phyloP scores from a whole-genome alignment of 78 protist genomes.

The Trichosphaerium sp. region DNA sequence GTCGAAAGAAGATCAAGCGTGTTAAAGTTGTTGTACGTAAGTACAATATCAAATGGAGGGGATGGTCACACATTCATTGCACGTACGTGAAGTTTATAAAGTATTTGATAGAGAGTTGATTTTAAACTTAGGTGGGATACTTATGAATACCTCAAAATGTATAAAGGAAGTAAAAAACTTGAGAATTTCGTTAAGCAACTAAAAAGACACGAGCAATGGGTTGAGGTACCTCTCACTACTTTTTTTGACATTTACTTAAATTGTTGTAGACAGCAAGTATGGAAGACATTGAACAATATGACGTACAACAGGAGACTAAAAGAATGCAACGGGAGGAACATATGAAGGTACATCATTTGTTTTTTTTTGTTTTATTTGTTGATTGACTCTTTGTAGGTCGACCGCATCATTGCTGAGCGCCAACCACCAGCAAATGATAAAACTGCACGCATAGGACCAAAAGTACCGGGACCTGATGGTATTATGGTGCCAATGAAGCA shows the following conservation, averaged over 20 bases:
- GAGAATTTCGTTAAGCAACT: conserved; percentile 23
- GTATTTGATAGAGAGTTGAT: not conserved
- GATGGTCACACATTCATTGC: conserved; percentile 61
- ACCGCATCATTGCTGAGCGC: conserved; percentile 31
- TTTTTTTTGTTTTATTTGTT: conserved; percentile 23
- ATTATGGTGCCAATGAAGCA: conserved; percentile 1
- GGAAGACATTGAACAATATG: conserved; percentile 54
- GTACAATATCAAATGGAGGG: conserved; percentile 65
- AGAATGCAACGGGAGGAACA: not conserved
- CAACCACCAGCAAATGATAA: not conserved
- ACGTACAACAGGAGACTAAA: conserved; percentile 25
- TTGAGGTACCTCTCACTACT: conserved; percentile 4
- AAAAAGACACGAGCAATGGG: not conserved
- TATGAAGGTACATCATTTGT: not conserved
- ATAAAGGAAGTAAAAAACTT: conserved; percentile 43
- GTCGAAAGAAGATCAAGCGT: no score
- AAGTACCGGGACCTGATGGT: not conserved
- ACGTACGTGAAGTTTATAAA: not conserved
- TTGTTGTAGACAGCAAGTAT: conserved; percentile 40
- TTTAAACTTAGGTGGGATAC: conserved; percentile 29
- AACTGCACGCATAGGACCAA: not conserved
- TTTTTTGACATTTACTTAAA: no score
- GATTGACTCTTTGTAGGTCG: conserved; percentile 31
- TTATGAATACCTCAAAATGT: conserved; percentile 14
- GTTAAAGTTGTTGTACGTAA: conserved; percentile 26